phyloP scores from a whole-genome alignment of 257 asterid genomes.

The Avicennia marina region DNA sequence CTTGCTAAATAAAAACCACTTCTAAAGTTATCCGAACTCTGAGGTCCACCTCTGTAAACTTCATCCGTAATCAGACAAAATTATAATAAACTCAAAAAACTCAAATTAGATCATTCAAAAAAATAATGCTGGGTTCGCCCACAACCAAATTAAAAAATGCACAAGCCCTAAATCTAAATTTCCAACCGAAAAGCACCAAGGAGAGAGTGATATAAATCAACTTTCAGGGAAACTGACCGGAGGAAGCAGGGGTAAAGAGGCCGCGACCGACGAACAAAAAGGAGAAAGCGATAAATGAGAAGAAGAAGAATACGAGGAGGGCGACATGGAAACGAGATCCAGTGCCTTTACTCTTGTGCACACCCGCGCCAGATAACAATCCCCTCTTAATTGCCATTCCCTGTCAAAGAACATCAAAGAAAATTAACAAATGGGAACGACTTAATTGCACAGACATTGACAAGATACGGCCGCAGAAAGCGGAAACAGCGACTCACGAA shows the following conservation, averaged over 20 bases:
- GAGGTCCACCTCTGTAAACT: too few relatives aligned
- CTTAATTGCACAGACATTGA: conserved; percentile 17
- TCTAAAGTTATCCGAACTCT: too few relatives aligned
- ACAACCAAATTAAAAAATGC: too few relatives aligned
- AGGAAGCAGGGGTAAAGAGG: conserved; percentile 24
- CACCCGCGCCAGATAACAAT: conserved; percentile 25
- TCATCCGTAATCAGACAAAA: too few relatives aligned
- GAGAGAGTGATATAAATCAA: background rate
- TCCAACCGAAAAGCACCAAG: background rate
- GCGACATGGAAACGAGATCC: conserved; percentile 39
- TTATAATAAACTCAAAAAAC: too few relatives aligned
- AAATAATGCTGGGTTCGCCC: too few relatives aligned
- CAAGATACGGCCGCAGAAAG: background rate
- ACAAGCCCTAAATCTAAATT: background rate
- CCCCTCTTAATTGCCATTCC: conserved; percentile 47
- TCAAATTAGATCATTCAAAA: too few relatives aligned
- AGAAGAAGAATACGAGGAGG: conserved; percentile 20
- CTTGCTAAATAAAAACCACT: too few relatives aligned
- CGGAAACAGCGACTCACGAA: conserved; percentile 14
- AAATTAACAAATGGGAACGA: conserved; percentile 18
- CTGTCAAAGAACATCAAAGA: conserved; percentile 33
- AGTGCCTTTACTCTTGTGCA: conserved; percentile 28
- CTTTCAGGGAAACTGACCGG: conserved; percentile 35
- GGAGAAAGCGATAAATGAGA: conserved; percentile 38
- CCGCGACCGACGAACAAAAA: conserved; percentile 41